Percentiles rank a stretch among this genome's conserved stretches.
phyloP scores from a whole-genome alignment of 768 basidiomycete species.

The Leccinellum albellum region DNA sequence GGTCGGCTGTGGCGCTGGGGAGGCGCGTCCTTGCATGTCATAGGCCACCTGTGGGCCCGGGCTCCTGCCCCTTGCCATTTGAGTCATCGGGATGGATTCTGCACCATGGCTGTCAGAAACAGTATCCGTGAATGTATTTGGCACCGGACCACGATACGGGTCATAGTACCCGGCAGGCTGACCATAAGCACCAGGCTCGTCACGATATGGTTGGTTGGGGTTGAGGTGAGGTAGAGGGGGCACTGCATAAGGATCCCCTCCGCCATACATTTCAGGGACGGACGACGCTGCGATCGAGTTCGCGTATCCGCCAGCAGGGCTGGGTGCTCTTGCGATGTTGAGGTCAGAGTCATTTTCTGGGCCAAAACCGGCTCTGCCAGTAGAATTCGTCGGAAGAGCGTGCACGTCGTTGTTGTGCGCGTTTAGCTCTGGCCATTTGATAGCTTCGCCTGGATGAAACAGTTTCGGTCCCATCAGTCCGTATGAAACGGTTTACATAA shows the following conservation, averaged over 20 bases:
- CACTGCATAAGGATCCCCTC: conserved; percentile 71
- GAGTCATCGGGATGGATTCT: conserved; percentile 76
- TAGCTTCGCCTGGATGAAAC: conserved; percentile 60
- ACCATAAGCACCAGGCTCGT: conserved; percentile 52
- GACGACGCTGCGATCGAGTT: conserved; percentile 44
- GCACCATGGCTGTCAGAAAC: conserved; percentile 29
- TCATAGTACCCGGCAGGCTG: conserved; percentile 59
- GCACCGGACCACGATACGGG: conserved; percentile 76
- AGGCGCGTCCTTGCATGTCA: conserved; percentile 31
- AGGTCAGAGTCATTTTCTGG: conserved; percentile 57
- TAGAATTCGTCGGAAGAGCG: conserved; percentile 64
- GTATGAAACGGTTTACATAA: conserved; percentile 12
- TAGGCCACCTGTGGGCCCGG: conserved; percentile 45
- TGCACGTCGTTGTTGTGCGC: conserved; percentile 55
- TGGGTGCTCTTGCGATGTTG: conserved; percentile 51
- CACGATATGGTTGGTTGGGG: conserved; percentile 71
- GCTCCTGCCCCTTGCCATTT: conserved; percentile 43
- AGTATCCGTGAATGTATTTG: conserved; percentile 54
- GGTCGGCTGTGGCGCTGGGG: conserved; percentile 42
- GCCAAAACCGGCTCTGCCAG: conserved; percentile 66
- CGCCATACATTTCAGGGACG: conserved; percentile 37
- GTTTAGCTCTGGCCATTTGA: conserved; percentile 90
- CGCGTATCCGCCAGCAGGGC: conserved; percentile 44
- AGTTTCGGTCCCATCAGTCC: neutral
- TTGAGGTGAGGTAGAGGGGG: conserved; percentile 80